These are phyloP conservation scores for Diaporthe citrichinensis DNA, from an alignment of 2,329 filamentous ascomycete genomes.

Conservation along the genomic window DNA sequence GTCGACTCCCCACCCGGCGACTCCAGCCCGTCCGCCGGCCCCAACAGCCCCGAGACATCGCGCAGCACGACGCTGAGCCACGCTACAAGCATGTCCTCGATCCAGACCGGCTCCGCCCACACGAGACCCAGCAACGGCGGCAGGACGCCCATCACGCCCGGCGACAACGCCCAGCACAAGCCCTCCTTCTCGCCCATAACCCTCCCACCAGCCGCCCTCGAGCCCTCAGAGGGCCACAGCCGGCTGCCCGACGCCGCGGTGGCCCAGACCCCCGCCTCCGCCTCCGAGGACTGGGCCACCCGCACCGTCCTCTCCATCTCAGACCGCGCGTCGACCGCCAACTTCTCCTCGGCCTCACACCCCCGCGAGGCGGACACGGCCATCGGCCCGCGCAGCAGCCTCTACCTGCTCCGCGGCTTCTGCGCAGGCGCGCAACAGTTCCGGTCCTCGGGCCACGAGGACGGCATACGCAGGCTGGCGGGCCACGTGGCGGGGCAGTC, in stretches of 20 bases:
- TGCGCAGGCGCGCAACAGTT: conserved; percentile 57
- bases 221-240: not conserved
- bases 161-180: conserved; percentile 6
- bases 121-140: not conserved
- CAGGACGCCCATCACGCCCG: conserved; percentile 24
- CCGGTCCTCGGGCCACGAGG: conserved; percentile 52
- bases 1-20: conserved; percentile 15
- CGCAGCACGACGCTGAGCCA: conserved; percentile 26
- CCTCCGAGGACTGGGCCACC: conserved; percentile 33
- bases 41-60: conserved; percentile 32
- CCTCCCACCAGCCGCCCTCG: conserved; percentile 19
- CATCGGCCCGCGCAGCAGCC: conserved; percentile 55
- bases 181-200: not conserved
- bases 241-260: not conserved
- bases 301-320: conserved; percentile 15
- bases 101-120: not conserved
- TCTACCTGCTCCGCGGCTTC: conserved; percentile 54
- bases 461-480: conserved; percentile 52
- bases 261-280: not conserved
- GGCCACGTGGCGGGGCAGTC: conserved; percentile 44
- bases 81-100: conserved; percentile 29
- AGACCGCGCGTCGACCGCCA: conserved; percentile 34
- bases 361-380: conserved; percentile 47
- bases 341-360: conserved; percentile 34
- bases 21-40: conserved; percentile 21